Conservation (phyloP, 768 basidiomycete species). For the Leccinum fibrillosum region DNA sequence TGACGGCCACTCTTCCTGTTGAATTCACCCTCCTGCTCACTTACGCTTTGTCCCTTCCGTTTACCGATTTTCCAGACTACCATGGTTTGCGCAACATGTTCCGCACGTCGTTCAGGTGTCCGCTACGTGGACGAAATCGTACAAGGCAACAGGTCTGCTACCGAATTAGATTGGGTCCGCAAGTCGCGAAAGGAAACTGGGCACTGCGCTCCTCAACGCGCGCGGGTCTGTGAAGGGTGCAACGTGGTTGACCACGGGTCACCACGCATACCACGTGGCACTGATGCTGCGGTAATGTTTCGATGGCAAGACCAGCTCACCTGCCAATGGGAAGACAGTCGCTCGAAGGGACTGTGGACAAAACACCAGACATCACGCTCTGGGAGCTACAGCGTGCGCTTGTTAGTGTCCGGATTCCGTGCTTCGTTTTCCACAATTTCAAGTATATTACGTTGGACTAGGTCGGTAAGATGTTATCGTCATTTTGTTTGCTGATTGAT, state of each 20-base stretch:
- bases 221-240: conserved; percentile 33
- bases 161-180: conserved; percentile 46
- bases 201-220: conserved; percentile 24
- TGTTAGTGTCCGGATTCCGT: too few relatives aligned
- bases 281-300: too few relatives aligned
- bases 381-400: too few relatives aligned
- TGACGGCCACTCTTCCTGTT: conserved; percentile 73
- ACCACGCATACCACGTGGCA: too few relatives aligned
- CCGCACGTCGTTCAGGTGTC: conserved; percentile 49
- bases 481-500: too few relatives aligned
- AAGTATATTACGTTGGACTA: too few relatives aligned
- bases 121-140: conserved; percentile 30
- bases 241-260: conserved; percentile 8
- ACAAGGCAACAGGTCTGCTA: conserved; percentile 15
- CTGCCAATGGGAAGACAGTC: too few relatives aligned
- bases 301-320: too few relatives aligned
- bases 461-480: too few relatives aligned
- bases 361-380: too few relatives aligned
- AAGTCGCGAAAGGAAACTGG: conserved; percentile 30
- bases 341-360: too few relatives aligned
- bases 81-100: conserved; percentile 76
- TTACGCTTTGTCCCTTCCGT: conserved; percentile 79
- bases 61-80: conserved; percentile 89
- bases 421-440: too few relatives aligned
- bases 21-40: conserved; percentile 79